These are phyloP conservation scores for Solanum lycopersicoides DNA, from an alignment of 257 asterid genomes.

Conservation along the genomic window DNA sequence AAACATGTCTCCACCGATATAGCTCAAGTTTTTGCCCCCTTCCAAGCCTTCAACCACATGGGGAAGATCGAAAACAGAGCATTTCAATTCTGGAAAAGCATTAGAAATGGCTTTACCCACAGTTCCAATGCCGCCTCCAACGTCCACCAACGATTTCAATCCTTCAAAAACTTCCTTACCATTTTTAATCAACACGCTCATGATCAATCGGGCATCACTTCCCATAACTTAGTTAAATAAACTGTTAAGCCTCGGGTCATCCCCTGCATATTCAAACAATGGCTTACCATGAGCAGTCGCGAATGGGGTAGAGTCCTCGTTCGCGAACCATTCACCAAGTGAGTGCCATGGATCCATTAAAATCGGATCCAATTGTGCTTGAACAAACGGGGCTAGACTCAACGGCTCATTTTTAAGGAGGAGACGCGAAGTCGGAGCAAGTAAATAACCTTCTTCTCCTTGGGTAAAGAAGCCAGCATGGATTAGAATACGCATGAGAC, in stretches of 20 bases:
- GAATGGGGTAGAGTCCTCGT: not conserved
- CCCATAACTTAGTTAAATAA: not conserved
- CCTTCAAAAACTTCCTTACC: slow-evolving; percentile 3
- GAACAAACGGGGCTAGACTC: not conserved
- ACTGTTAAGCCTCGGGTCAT: not conserved
- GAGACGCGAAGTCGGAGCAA: not conserved
- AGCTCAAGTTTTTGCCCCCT: not conserved
- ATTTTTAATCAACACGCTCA: not conserved
- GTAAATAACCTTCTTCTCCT: not conserved
- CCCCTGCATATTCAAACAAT: not conserved
- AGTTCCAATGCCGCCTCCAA: not conserved
- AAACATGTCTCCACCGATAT: not conserved
- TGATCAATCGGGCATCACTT: not conserved
- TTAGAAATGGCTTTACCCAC: not conserved
- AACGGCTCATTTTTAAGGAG: not conserved
- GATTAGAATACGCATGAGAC: not conserved
- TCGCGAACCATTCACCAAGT: not conserved
- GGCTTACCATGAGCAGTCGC: not conserved
- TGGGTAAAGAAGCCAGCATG: slow-evolving; percentile 3
- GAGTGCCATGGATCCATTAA: not conserved
- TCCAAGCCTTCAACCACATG: not conserved
- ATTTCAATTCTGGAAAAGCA: slow-evolving; percentile 3
- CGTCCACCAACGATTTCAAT: not conserved
- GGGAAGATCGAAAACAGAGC: not conserved
- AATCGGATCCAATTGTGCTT: not conserved